Percentiles rank a stretch among this genome's conserved stretches.
Conservation (phyloP, 2,329 filamentous ascomycete species). For the Clonostachys byssicola region DNA sequence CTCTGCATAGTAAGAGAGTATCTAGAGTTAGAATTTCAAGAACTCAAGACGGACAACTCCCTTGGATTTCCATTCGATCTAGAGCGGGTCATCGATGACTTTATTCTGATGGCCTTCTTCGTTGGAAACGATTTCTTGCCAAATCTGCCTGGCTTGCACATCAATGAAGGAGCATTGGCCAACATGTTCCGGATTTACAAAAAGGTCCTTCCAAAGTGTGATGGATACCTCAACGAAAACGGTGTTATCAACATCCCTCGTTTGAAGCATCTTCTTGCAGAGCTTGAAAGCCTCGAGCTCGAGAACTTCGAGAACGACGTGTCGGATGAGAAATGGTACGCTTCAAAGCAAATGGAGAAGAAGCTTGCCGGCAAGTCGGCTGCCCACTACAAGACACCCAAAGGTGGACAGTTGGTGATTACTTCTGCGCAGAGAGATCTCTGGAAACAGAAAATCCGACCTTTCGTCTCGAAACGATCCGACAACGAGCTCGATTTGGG, state of each 20-base stretch:
- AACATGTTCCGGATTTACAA: slow-evolving; percentile 99
- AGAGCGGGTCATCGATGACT: slow-evolving; percentile 96
- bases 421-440: slow-evolving; percentile 77
- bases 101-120: slow-evolving; percentile 99
- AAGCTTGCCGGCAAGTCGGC: slow-evolving; percentile 56
- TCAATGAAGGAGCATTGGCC: slow-evolving; percentile 94
- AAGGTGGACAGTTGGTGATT: slow-evolving; percentile 63
- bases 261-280: slow-evolving; percentile 72
- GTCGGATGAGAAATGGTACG: slow-evolving; percentile 87
- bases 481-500: slow-evolving; percentile 69
- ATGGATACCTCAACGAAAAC: slow-evolving; percentile 94
- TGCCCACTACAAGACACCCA: slow-evolving; percentile 39
- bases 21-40: slow-evolving; percentile 93
- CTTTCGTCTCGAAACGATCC: slow-evolving; percentile 70
- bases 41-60: slow-evolving; percentile 69
- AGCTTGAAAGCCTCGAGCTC: slow-evolving; percentile 83
- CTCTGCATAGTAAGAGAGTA: slow-evolving; percentile 97
- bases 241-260: slow-evolving; percentile 87
- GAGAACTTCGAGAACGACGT: slow-evolving; percentile 91
- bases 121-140: slow-evolving; percentile 99
- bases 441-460: slow-evolving; percentile 76
- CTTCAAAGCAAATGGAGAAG: slow-evolving; percentile 74
- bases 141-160: slow-evolving; percentile 92
- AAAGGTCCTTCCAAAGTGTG: slow-evolving; percentile 76
- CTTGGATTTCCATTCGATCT: slow-evolving; percentile 83